These are phyloP conservation scores for Xylogone sp. DNA, from an alignment of 2,329 filamentous ascomycete genomes.

Conservation along the genomic window DNA sequence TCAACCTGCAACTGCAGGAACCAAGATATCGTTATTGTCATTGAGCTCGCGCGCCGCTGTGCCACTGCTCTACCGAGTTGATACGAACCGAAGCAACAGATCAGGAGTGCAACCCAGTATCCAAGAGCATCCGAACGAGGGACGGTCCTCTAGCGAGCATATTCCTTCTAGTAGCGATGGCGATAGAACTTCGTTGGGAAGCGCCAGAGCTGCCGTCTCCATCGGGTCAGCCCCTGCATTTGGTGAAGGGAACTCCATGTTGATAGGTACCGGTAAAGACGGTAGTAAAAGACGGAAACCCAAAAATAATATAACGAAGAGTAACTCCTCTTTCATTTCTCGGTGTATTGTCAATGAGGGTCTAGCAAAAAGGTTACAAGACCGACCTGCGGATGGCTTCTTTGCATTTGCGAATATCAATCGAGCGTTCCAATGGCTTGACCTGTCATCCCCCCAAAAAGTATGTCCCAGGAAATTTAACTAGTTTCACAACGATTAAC, in stretches of 20 bases:
- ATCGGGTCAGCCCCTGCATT: slow-evolving; percentile 60
- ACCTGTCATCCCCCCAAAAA: slow-evolving; percentile 73
- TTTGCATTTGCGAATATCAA: slow-evolving; percentile 97
- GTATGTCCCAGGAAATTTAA: slow-evolving; percentile 29
- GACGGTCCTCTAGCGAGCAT: slow-evolving; percentile 56
- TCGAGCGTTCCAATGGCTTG: slow-evolving; percentile 92
- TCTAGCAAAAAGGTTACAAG: slow-evolving; percentile 72
- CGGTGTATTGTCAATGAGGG: slow-evolving; percentile 87
- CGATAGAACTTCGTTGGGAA: slow-evolving; percentile 44
- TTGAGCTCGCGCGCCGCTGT: slow-evolving; percentile 31
- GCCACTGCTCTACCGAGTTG: slow-evolving; percentile 51
- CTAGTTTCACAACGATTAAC: slow-evolving; percentile 19
- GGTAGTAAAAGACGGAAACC: slow-evolving; percentile 82
- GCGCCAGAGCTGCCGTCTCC: slow-evolving; percentile 25
- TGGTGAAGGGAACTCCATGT: slow-evolving; percentile 75
- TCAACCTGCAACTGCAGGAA: slow-evolving; percentile 78
- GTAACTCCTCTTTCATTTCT: slow-evolving; percentile 98
- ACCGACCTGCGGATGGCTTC: slow-evolving; percentile 72
- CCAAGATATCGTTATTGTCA: slow-evolving; percentile 72
- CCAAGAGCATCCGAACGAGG: slow-evolving; percentile 59
- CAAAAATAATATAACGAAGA: slow-evolving; percentile 98
- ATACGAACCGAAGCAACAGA: slow-evolving; percentile 47
- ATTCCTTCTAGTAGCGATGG: slow-evolving; percentile 54
- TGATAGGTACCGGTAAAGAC: slow-evolving; percentile 65
- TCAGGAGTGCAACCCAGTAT: slow-evolving; percentile 46